Base-by-base conservation (phyloP, 495 filamentous ascomycete species). In the Xylaria flabelliformis region DNA sequence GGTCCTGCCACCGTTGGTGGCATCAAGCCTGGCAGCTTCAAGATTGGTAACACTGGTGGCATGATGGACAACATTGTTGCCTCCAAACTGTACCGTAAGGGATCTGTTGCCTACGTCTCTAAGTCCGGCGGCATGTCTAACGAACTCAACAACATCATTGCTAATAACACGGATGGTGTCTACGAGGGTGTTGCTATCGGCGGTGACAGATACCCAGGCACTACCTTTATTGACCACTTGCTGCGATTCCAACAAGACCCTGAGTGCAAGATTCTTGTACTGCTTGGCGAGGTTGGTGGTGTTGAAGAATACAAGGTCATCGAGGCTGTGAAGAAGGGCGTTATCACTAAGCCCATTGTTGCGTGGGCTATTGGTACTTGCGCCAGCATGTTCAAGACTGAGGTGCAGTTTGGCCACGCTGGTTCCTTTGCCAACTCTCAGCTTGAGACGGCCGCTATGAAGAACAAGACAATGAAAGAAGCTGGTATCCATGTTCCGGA, bases 61-160 rank as follows among this genome's bases (percentile, higher is more conserved):
- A 99, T 99, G 96, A 99, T 99, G 96, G 96, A 99, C 90, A 99
- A 99, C 89, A 99, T 99, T 78, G 96, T 99, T 71, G 95, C 96
- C 76, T 98, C 97, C 84, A 99, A 98, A 91, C 93, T 99, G 64
- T 99, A 99, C 91, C 96, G 96, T 84, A 94, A 93, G 85, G 96
- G 96, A 76, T 98, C 97, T 66, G 95, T 99, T 73, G 96, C 93
- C 78, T 99, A 99, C 82, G 96, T 99, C 82, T 98, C 97, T 88
- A 99, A 99, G 88, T 99, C 96, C 59, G 96, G 96, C 79, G 96
- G 96, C 88, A 99, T 99, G 96, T 98, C 95, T 80, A 99, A 99
- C 88, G 96, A 99, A 89, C 84, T 99, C 80, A 99, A 99, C 91
- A 99, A 99, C 90, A 98, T 99, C 84, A 91, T 99, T 79, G 90